A percentile compares a stretch with the other conserved stretches of the same genome.
These are phyloP conservation scores for Hondaea fermentalgiana DNA, from an alignment of 108 stramenopile genomes.

Conservation along the genomic window DNA sequence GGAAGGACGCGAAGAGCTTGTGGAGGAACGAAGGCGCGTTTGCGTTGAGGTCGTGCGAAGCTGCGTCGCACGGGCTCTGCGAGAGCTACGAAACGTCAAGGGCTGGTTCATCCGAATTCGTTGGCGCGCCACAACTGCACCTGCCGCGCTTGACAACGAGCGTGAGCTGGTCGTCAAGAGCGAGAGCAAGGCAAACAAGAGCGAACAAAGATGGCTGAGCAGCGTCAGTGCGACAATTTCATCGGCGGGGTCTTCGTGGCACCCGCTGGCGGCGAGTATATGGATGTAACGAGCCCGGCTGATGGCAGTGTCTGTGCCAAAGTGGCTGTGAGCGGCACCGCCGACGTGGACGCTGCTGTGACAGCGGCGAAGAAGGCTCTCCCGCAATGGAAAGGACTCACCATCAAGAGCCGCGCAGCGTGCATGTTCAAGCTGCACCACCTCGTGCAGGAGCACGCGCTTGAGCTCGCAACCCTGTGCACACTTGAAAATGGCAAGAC, in stretches of 20 bases:
- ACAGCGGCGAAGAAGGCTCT: constrained; percentile 64
- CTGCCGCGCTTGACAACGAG: no score
- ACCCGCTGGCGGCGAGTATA: not conserved
- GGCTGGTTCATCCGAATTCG: no score
- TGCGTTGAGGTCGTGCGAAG: no score
- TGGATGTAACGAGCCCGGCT: not conserved
- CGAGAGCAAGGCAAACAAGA: no score
- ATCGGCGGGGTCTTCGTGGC: not conserved
- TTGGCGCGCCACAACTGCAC: no score
- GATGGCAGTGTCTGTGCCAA: not conserved
- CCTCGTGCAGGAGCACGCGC: constrained; percentile 59
- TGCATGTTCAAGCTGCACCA: constrained; percentile 85
- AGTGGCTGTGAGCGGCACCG: constrained; percentile 41
- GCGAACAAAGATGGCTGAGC: no score
- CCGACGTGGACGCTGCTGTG: constrained; percentile 70
- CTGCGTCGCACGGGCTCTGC: no score
- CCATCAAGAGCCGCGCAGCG: constrained; percentile 58
- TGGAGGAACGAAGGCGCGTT: no score
- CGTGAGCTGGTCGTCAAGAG: no score
- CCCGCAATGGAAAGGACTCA: constrained; percentile 48
- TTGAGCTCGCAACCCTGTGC: constrained; percentile 72
- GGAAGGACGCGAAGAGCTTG: no score
- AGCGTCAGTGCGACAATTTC: not conserved
- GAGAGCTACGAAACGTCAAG: no score
- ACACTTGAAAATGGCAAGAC: constrained; percentile 90